Conservation (phyloP, 2,329 filamentous ascomycete species). For the Fonsecaea monophora region DNA sequence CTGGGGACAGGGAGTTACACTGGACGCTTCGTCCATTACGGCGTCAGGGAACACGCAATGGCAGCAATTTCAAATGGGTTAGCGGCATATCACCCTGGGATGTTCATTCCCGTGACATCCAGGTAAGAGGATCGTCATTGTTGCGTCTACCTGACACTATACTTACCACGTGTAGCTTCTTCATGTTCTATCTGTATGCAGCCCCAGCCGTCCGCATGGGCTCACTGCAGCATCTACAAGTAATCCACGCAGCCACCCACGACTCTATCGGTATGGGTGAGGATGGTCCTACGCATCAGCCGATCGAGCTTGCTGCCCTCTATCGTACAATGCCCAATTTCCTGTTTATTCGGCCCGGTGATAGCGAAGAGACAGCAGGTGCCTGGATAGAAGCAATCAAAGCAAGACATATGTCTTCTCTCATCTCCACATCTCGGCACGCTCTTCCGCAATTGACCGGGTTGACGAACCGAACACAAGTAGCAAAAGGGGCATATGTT, state of each 20-base stretch:
- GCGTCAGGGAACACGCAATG: slow-evolving; percentile 92
- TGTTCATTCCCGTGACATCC: slow-evolving; percentile 62
- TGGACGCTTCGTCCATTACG: slow-evolving; percentile 71
- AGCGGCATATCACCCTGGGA: slow-evolving; percentile 61
- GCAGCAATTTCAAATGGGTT: slow-evolving; percentile 82
- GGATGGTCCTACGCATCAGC: slow-evolving; percentile 67
- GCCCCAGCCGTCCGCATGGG: slow-evolving; percentile 66
- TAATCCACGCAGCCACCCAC: slow-evolving; percentile 66
- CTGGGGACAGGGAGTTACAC: slow-evolving; percentile 27
- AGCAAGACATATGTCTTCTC: slow-evolving; percentile 45
- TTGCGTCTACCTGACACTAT: no score
- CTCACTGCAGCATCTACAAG: slow-evolving; percentile 60
- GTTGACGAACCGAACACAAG: slow-evolving; percentile 44
- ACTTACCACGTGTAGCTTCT: slow-evolving; percentile 50
- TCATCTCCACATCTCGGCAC: slow-evolving; percentile 53
- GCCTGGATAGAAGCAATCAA: slow-evolving; percentile 60
- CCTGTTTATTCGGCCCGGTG: slow-evolving; percentile 63
- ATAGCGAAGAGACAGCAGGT: slow-evolving; percentile 63
- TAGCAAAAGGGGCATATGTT: slow-evolving; percentile 51
- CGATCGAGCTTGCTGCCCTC: slow-evolving; percentile 61
- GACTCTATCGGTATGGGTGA: slow-evolving; percentile 66
- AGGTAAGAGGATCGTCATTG: slow-evolving; percentile 29
- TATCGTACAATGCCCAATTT: slow-evolving; percentile 68
- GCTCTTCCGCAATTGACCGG: slow-evolving; percentile 49
- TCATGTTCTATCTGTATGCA: slow-evolving; percentile 65